Evolutionary conservation across 2,329 filamentous ascomycete genomes (phyloP), one percentile per base, ranked within the genome.

Genomic region (Penicillium sp.): DNA sequence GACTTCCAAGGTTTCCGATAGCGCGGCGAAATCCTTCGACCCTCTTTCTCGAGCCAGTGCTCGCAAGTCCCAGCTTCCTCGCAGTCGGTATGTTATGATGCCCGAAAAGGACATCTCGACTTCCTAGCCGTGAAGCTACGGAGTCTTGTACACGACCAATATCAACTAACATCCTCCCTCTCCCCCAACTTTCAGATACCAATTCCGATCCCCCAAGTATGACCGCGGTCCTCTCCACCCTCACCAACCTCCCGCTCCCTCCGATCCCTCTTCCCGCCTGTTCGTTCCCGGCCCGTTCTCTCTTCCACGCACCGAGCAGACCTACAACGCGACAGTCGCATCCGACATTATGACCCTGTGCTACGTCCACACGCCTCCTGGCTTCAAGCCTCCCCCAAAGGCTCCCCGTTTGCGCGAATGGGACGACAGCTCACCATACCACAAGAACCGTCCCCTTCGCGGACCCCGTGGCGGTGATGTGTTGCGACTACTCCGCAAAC

Each of bases 161-260:
- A 26, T 28, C 50, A 31, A 18, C 54, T 59, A 52, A 60, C 34
- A 21, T 44, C 46, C 28, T 44, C 46, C 28, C 47, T 45, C n/a
- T 19, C 26, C 36, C 14, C 24, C 39, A 44, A 48, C 29, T 48
- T 36, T 28, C 58, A 96, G 93, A 82, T 99, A 97, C 79, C 90
- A 96, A 76, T 97, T 89, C 76, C 91, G 92, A 61, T 88, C 93
- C 47, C 94, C 94, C 60, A 94, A 93, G 78, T 99, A 92, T 83
- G 87, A 96, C 75, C 90, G 93, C 68, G 94, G 94, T 52, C 92
- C 92, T 60, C 82, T 97, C 21, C 92, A 97, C 72, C 94, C 94
- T 47, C 87, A 97, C 68, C 91, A 96, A 78, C 90, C 91, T 55
- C 93, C 91, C n/a, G 83, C 87, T 34, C 84, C 87, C 48, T 94